Percentiles rank a stretch among this genome's conserved stretches.
Conservation (phyloP, 2,329 filamentous ascomycete genomes). For the Dactylellina leptospora region DNA sequence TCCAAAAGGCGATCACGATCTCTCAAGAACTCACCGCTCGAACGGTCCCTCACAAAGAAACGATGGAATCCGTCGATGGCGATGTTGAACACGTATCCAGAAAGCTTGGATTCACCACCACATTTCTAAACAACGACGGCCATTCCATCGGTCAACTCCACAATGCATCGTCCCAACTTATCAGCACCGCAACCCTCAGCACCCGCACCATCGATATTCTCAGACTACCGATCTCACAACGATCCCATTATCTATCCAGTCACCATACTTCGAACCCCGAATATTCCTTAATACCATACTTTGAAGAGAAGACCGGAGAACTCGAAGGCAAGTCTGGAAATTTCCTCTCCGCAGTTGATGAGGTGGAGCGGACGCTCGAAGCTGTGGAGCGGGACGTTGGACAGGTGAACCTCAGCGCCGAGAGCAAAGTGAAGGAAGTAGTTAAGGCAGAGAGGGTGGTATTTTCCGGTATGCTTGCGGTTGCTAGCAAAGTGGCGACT, state of each 20-base stretch:
- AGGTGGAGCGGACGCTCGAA: conserved; percentile 66
- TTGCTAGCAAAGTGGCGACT: conserved; percentile 42
- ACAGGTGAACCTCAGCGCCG: conserved; percentile 58
- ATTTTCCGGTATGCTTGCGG: conserved; percentile 49
- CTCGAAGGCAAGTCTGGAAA: conserved; percentile 63
- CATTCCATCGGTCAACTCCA: conserved; percentile 54
- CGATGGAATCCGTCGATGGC: conserved; percentile 71
- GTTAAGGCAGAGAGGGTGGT: conserved; percentile 54
- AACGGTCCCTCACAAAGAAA: conserved; percentile 70
- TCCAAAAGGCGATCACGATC: conserved; percentile 80
- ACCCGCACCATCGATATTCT: conserved; percentile 57
- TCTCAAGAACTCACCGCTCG: conserved; percentile 79
- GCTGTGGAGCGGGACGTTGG: conserved; percentile 63
- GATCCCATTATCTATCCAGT: conserved; percentile 56
- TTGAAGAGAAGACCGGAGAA: conserved; percentile 64
- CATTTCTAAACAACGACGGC: conserved; percentile 56
- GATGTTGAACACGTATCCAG: conserved; percentile 71
- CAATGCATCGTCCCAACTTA: conserved; percentile 54
- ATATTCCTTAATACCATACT: conserved; percentile 63
- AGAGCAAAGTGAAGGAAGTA: conserved; percentile 63
- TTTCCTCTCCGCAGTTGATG: conserved; percentile 63
- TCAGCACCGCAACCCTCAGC: conserved; percentile 55
- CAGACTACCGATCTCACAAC: conserved; percentile 55
- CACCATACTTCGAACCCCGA: conserved; percentile 56
- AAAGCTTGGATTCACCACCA: conserved; percentile 56